Conservation (phyloP, 805 yeast genomes). For the Zygoascus tannicola region DNA sequence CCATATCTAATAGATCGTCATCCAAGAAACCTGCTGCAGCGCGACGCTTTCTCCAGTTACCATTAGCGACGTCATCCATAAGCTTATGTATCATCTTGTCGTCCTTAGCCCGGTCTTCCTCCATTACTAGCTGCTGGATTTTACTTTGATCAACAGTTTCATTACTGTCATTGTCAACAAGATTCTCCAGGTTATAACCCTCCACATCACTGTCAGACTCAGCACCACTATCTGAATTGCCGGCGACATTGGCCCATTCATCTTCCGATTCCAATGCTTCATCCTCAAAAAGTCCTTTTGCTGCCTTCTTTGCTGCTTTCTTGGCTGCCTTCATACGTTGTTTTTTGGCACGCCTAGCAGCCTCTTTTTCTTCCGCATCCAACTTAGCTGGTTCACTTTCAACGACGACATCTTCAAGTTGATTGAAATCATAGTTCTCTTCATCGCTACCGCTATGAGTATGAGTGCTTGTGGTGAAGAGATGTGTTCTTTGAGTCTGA, state of each 20-base stretch:
- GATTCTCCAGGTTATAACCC: constrained; percentile 15
- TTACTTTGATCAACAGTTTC: constrained; percentile 11
- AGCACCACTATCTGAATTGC: constrained; percentile 18
- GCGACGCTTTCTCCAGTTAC: constrained; percentile 18
- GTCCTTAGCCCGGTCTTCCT: constrained; percentile 16
- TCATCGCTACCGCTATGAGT: neutral
- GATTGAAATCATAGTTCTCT: no score
- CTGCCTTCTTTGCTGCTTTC: constrained; percentile 5
- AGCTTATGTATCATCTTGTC: constrained; percentile 17
- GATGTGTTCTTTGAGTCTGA: neutral
- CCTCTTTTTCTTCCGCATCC: constrained; percentile 1
- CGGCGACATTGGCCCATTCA: constrained; percentile 26
- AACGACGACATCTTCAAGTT: neutral
- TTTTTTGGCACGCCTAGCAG: neutral
- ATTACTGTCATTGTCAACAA: constrained; percentile 18
- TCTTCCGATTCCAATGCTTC: constrained; percentile 24
- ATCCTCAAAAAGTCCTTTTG: constrained; percentile 16
- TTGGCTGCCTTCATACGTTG: constrained; percentile 9
- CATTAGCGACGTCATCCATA: constrained; percentile 21
- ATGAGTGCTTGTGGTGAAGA: no score
- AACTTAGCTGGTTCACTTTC: neutral
- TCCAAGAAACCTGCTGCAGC: constrained; percentile 6
- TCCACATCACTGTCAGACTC: constrained; percentile 12
- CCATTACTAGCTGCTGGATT: constrained; percentile 15
- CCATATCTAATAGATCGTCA: constrained; percentile 14